Base-by-base conservation (phyloP, 2,329 filamentous ascomycete genomes). In the Fusarium anthophilum region DNA sequence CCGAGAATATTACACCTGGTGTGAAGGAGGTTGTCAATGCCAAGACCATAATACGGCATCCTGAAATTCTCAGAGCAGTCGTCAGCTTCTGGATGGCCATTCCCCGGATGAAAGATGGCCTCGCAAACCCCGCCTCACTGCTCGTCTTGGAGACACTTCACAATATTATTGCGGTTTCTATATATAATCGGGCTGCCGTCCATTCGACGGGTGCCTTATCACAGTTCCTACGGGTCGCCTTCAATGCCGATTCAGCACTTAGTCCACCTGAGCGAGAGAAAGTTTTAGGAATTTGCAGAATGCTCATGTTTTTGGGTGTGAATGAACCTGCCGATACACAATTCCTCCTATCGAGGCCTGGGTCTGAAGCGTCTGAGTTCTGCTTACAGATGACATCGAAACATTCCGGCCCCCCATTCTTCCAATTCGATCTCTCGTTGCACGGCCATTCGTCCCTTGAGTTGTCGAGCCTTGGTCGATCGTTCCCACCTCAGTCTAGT, bases 361-460 rank as follows among this genome's bases (percentile, higher is more conserved):
- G 88, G 5, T 76, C 86, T 12, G 83, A 84, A 54, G 87, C 89
- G 2, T 88, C 93, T 18, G 89, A 92, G 56, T 96, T 97, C 78
- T 90, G 87, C 72, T 85, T 97, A 26, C 88, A 91, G 59, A 92
- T 93, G 80, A 90, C 97, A 74, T 91, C 91, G 72, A 87, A 87
- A 55, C 94, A 96, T 67, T 91, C 92, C 73, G 90, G 91, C 20
- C 94, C 96, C 11, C 90, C 95, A 0, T 95, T 94, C 81, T 93
- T 99, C 75, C 95, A 98, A 77, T 98, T 99, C 82, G 96, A 99
- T 80, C 87, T 99, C 28, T 96, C 95, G 3, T 85, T 94, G 22
- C 89, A 95, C 81, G 97, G 97, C 1, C 96, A 94, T 82, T 93
- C 94, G 20, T 98, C 96, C 1, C 90, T 98, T 70, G 97, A 99